Base-by-base conservation (phyloP, 1,139 yeast species). In the Kodamaea suecica region DNA sequence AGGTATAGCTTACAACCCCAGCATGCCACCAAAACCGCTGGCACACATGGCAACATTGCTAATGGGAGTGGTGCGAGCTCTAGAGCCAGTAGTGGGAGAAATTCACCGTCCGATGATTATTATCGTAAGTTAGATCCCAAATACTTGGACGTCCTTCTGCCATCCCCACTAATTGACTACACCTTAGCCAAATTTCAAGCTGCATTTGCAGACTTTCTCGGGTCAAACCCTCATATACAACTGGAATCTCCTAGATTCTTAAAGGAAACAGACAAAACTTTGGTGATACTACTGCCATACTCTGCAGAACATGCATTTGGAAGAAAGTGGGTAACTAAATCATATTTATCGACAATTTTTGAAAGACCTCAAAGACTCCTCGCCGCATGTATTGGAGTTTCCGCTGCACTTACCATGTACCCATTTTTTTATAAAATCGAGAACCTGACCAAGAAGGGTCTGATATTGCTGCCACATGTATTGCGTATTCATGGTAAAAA, bases 291-390 rank as follows among this genome's bases (percentile, higher is more conserved):
- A 25, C 77, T 84, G 1, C 84, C 85, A 0, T 68, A 70, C 41
- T 76, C 83, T 1, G 61, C 80, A 2, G 76, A 77, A 44, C 95
- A 85, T 57, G 77, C 78, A 3, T 85, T 84, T 55, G 80, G 87
- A 8, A 66, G 95, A 30, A 66, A 68, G 33, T 85, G 95, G 95
- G 87, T 80, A 2, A 66, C 87, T 7, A 83, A 82, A 51, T 61
- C 79, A 2, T 82, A 83, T 49, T 59, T 75, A 31, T 66, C 81
- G 14, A 78, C 92, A 0, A 81, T 86, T 30, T 94, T 86, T 21
- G 95, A 86, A 56, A 65, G 95, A 31, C 95, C 95, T 0, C 92
- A 86, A 58, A 63, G 95, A 31, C 62, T 86, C 33, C 65, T 82
- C 41, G 95, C 95, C 0, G 70, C 83, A 11, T 77, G 88, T 17